Percentiles rank a stretch among this genome's conserved stretches.
Conservation (phyloP, 768 basidiomycete species). For the Termitomyces sp. region DNA sequence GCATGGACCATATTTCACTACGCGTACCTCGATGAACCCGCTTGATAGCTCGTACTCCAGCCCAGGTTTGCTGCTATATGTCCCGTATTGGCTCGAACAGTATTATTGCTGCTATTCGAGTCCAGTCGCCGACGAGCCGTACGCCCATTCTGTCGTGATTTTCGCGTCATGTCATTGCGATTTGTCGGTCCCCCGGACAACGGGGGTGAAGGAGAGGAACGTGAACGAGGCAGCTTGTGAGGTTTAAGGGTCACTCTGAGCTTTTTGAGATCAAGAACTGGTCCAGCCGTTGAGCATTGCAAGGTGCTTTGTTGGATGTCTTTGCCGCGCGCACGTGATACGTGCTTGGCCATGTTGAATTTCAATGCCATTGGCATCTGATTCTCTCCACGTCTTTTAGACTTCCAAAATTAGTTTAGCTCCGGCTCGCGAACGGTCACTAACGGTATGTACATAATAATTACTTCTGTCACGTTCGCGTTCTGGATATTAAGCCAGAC, state of each 20-base stretch:
- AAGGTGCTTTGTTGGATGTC: constrained; percentile 3
- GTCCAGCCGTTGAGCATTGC: constrained; percentile 2
- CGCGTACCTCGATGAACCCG: constrained; percentile 75
- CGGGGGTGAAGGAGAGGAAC: constrained; percentile 75
- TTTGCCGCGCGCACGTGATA: constrained; percentile 12
- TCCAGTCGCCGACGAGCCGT: constrained; percentile 35
- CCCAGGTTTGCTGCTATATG: constrained; percentile 41
- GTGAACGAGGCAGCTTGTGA: constrained; percentile 75
- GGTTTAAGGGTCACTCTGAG: constrained; percentile 12
- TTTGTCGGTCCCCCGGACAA: constrained; percentile 49
- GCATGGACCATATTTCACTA: not conserved
- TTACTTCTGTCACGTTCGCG: constrained; percentile 3
- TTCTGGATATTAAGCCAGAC: constrained; percentile 8
- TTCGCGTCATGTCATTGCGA: constrained; percentile 48
- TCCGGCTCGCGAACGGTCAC: no score
- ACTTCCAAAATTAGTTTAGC: constrained; percentile 1
- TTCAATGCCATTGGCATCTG: not conserved
- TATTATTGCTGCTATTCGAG: constrained; percentile 26
- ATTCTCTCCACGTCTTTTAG: no score
- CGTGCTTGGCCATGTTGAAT: constrained; percentile 15
- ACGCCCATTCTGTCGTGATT: constrained; percentile 32
- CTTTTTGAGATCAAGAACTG: not conserved
- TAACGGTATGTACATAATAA: not conserved
- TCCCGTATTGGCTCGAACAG: constrained; percentile 21
- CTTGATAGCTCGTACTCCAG: constrained; percentile 87